Conservation (phyloP, 805 yeast species). For the Monosporozyma siamensis region DNA sequence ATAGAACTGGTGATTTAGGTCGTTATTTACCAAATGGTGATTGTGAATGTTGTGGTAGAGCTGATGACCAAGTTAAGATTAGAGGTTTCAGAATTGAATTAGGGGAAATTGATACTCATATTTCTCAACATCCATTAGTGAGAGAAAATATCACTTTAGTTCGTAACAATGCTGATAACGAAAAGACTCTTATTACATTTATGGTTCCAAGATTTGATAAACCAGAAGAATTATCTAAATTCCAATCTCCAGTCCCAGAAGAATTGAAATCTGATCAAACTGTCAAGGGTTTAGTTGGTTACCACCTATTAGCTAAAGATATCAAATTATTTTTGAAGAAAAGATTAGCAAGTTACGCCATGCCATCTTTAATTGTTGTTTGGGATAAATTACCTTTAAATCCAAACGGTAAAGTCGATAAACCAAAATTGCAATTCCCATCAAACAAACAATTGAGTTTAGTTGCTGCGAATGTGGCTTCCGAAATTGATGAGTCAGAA, state of each 20-base stretch:
- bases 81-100: constrained; percentile 97
- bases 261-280: constrained; percentile 45
- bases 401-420: constrained; percentile 97
- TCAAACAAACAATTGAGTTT: constrained; percentile 73
- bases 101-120: constrained; percentile 96
- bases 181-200: constrained; percentile 82
- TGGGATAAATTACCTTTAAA: constrained; percentile 79
- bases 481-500: constrained; percentile 38
- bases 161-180: constrained; percentile 84
- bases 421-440: constrained; percentile 94
- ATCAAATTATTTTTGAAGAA: constrained; percentile 76
- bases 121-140: constrained; percentile 85
- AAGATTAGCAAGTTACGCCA: constrained; percentile 85
- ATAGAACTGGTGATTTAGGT: constrained; percentile 96
- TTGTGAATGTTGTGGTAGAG: constrained; percentile 97
- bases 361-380: constrained; percentile 87
- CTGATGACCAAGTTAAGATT: constrained; percentile 97
- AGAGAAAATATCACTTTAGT: constrained; percentile 91
- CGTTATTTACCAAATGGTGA: constrained; percentile 95
- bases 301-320: constrained; percentile 67
- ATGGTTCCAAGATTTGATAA: constrained; percentile 71
- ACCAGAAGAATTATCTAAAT: constrained; percentile 36
- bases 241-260: constrained; percentile 37
- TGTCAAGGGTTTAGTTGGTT: constrained; percentile 69
- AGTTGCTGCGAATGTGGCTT: constrained; percentile 47